phyloP scores from a whole-genome alignment of 2,329 filamentous ascomycete species.

The Chrysoporthe austroafricana region DNA sequence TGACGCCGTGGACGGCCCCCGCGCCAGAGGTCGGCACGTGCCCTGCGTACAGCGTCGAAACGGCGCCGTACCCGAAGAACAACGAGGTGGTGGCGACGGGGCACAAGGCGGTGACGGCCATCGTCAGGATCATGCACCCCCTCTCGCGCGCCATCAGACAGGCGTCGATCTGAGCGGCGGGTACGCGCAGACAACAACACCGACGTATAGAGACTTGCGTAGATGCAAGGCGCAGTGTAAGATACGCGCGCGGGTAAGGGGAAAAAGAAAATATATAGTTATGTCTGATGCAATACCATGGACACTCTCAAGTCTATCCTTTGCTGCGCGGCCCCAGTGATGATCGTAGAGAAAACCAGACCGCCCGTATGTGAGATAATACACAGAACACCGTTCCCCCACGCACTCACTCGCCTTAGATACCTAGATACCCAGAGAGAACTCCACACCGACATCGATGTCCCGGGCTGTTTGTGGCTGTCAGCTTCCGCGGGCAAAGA shows the following conservation, averaged over 20 bases:
- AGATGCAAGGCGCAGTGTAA: neutral
- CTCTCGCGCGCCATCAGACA: too few relatives aligned
- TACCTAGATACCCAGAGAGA: conserved; percentile 86
- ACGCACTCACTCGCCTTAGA: neutral
- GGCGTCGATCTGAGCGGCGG: too few relatives aligned
- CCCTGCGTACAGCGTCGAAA: too few relatives aligned
- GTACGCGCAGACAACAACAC: too few relatives aligned
- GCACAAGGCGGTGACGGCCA: too few relatives aligned
- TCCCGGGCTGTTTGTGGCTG: conserved; percentile 68
- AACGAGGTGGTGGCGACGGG: too few relatives aligned
- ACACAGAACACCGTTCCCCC: conserved; percentile 10
- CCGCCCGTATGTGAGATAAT: conserved; percentile 16
- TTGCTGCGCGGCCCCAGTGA: conserved; percentile 15
- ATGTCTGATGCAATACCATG: conserved; percentile 6
- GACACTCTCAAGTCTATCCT: conserved; percentile 13
- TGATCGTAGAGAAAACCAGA: conserved; percentile 25
- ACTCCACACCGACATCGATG: conserved; percentile 96
- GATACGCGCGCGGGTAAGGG: neutral
- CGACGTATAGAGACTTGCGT: neutral
- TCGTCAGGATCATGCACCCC: too few relatives aligned
- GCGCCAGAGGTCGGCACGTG: too few relatives aligned
- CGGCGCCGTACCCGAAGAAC: too few relatives aligned
- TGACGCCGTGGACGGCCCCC: too few relatives aligned
- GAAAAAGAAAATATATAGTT: neutral
- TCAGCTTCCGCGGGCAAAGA: conserved; percentile 9